Evolutionary conservation across 2,329 filamentous ascomycete genomes (phyloP), one percentile per base, ranked within the genome.

Genomic region (Simplicillium sp.): DNA sequence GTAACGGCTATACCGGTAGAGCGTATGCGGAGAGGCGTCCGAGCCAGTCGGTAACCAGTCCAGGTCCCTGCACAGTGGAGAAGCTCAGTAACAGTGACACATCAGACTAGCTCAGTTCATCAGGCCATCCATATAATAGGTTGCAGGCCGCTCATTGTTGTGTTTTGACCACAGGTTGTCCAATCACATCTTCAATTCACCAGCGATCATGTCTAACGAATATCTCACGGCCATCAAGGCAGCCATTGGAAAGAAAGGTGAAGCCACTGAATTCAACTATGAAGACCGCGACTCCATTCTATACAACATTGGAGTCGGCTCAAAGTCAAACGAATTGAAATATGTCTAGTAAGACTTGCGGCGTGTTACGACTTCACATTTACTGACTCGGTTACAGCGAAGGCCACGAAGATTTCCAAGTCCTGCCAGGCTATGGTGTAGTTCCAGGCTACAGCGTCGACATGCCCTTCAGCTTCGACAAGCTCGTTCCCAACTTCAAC

Each of bases 281-380:
- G 80, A 82, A 48, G 88, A 97, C 58, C 82, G 80, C 53, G 92
- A 97, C 60, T 73, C 83, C 38, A 92, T 94, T 54, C 82, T 98
- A 38, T 98, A 98, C 75, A 97, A 96, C 67, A 73, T 98, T 32
- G 90, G 90, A 44, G 65, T 98, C 45, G 92, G 92, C 43, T 89
- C 90, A 48, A 96, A 94, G 72, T 81, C 84, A 50, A 87, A 77
- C 20, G 87, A 98, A 46, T 75, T 97, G 31, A 77, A 82, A 48
- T 82, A 92, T 51, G 82, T 96, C 46, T 98, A 86, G 67, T 72
- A 59, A 55, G 66, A 56, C 28, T 13, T 6, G 7, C 14, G 16
- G 7, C 31, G 25, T 14, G 13, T 11, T 12, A 17, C 8, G 0
- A 8, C 16, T 15, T 29, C 16, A 37, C 7, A 41, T 9, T 20